Base-by-base conservation (phyloP, 768 basidiomycete genomes). In the Boletus pseudopeckii region DNA sequence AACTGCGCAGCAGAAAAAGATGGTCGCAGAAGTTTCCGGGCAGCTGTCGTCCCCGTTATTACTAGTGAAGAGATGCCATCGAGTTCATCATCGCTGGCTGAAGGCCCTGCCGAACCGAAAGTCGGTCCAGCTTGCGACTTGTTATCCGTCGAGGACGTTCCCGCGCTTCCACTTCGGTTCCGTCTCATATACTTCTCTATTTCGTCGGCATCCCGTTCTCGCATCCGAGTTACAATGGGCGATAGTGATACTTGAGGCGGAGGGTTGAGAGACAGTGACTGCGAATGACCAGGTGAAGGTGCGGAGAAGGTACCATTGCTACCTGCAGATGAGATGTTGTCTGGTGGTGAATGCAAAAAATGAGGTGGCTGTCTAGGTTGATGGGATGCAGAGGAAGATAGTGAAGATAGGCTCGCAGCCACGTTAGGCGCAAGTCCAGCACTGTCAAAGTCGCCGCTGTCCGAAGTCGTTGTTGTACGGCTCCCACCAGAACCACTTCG, bases 161-260 rank as follows among this genome's bases (percentile, higher is more conserved):
- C 84, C 51, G 78, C 83, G 62, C 89, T 90, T 46, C 88, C 90
- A 65, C 90, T 92, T 52, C 91, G 81, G 74, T 88, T 89, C 52
- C 91, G 81, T 56, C 81, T 77, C 67, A 90, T 76, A 66, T 91
- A 93, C 63, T 91, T 89, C 68, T 91, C 90, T 77, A 88, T 90
- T 36, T 91, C 92, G 65, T 87, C 88, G 18, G 90, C 90, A 65
- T 93, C 91, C 53, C 84, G 79, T 71, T 91, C 87, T 60, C 85
- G 82, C 78, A 93, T 85, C 33, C 90, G 86, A 61, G 75, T 86
- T 28, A 85, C 88, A 53, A 93, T 80, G 3, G 90, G 91, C 4
- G 91, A 88, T 50, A 92, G 68, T 22, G 82, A 82, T 40, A 79
- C 54, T 49, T 60, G 75, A 67, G 24, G 74, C 60, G 63, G 69